Base-by-base conservation (phyloP, 306 rosid species). In the Medicago arabica region DNA sequence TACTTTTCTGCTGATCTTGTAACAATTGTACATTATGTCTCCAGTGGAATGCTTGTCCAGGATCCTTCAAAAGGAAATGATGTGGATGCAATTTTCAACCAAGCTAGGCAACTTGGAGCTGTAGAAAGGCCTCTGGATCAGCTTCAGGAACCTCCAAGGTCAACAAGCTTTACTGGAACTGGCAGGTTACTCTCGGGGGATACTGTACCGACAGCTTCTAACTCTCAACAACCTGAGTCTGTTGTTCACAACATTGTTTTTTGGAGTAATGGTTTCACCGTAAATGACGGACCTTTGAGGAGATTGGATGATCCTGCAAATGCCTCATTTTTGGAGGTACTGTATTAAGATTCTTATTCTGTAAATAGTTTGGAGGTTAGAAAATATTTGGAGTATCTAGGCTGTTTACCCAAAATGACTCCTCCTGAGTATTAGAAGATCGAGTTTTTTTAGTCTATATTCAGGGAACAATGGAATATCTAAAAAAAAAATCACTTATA, bases 21-120 rank as follows among this genome's bases (percentile, higher is more conserved):
- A 61, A 85, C 31, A 25, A 76, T 74, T 66, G 40, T 51, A 9
- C 74, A 39, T 78, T n/a, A n/a, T 77, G 38, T 83, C 61, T 77
- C 78, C 90, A 95, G 99, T 83, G 99, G 99, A 79, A 95, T 95
- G 99, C 97, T 95, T 70, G 97, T 92, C 69, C 99, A 95, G 86
- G 99, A 95, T 87, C 97, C 99, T 69, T 49, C 93, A 1, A 95
- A 95, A 86, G 92, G 85, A 50, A 91, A 92, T 72, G 92, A 88
- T 57, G 99, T 95, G 75, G 97, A 92, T 78, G 90, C 91, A 25
- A 90, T 92, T 74, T 92, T 95, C 74, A 87, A 90, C 76, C 96
- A 90, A 77, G 97, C 96, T 23, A 90, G 92, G 88, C 90, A 92
- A 82, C 84, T 90, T 51, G 97, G 97, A 76, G 98, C 97, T 17